These are phyloP conservation scores for Dendrobium nobile DNA, from an alignment of 106 monocot genomes.

Conservation along the genomic window DNA sequence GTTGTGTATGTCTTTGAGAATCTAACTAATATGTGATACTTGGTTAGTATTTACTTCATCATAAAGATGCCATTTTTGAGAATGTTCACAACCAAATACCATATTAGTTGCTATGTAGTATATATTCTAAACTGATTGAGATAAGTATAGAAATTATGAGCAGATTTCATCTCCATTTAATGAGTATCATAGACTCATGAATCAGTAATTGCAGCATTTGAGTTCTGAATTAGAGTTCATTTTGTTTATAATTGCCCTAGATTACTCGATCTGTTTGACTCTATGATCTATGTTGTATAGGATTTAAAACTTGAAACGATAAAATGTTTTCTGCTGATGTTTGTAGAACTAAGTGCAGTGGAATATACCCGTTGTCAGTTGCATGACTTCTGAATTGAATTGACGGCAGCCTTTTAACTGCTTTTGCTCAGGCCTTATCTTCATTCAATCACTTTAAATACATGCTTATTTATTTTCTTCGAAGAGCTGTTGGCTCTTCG, in stretches of 20 bases:
- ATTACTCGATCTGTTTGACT: not conserved
- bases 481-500: not conserved
- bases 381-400: not conserved
- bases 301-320: not conserved
- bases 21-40: not conserved
- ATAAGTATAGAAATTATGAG: too few relatives aligned
- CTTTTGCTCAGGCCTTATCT: not conserved
- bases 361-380: not conserved
- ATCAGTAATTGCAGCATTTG: not conserved
- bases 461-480: not conserved
- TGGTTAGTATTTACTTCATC: not conserved
- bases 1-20: not conserved
- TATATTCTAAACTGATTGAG: not conserved
- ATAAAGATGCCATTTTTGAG: conserved; percentile 1
- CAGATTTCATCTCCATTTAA: too few relatives aligned
- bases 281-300: not conserved
- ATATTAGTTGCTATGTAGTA: not conserved
- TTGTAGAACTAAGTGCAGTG: not conserved
- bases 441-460: not conserved
- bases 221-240: not conserved
- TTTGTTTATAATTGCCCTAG: not conserved
- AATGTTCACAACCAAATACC: not conserved
- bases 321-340: not conserved
- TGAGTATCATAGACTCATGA: not conserved
- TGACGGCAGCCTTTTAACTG: not conserved